phyloP scores from a whole-genome alignment of 2,329 filamentous ascomycete genomes.

The Hypoxylon sp. region DNA sequence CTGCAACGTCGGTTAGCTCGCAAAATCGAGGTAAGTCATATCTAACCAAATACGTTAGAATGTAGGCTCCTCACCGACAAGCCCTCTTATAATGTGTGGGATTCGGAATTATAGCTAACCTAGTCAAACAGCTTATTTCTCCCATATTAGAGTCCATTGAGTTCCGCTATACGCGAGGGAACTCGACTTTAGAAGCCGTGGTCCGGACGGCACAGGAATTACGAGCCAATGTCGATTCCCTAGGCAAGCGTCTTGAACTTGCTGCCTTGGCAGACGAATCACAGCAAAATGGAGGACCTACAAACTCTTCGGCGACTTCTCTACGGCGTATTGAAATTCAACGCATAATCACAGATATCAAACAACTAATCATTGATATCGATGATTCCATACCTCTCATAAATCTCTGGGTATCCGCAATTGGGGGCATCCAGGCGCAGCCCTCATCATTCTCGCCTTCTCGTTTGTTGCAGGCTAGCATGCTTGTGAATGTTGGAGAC shows the following conservation, averaged over 20 bases:
- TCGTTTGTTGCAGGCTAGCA: constrained; percentile 90
- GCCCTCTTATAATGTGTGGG: constrained; percentile 1
- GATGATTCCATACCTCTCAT: constrained; percentile 93
- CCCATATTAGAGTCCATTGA: constrained; percentile 55
- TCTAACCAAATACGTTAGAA: constrained; percentile 24
- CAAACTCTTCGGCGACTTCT: constrained; percentile 64
- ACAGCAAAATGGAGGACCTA: constrained; percentile 58
- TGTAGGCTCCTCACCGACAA: constrained; percentile 35
- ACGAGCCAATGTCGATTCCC: constrained; percentile 83
- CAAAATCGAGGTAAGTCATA: constrained; percentile 80
- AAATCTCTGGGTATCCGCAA: constrained; percentile 94
- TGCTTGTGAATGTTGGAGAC: constrained; percentile 89
- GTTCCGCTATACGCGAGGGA: constrained; percentile 66
- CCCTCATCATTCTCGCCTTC: constrained; percentile 91
- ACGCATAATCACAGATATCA: constrained; percentile 81
- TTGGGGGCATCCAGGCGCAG: constrained; percentile 86
- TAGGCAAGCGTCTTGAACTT: constrained; percentile 81
- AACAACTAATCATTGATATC: constrained; percentile 80
- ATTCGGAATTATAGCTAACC: constrained; percentile 16
- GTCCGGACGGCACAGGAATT: constrained; percentile 86
- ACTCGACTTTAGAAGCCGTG: constrained; percentile 81
- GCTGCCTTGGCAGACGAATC: constrained; percentile 76
- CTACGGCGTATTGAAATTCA: constrained; percentile 76
- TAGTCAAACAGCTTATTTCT: constrained; percentile 49
- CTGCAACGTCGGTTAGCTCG: constrained; percentile 83